Percentiles rank a stretch among this genome's conserved stretches.
Conservation (phyloP, 2,329 filamentous ascomycete species). For the Sphaerulina musiva region DNA sequence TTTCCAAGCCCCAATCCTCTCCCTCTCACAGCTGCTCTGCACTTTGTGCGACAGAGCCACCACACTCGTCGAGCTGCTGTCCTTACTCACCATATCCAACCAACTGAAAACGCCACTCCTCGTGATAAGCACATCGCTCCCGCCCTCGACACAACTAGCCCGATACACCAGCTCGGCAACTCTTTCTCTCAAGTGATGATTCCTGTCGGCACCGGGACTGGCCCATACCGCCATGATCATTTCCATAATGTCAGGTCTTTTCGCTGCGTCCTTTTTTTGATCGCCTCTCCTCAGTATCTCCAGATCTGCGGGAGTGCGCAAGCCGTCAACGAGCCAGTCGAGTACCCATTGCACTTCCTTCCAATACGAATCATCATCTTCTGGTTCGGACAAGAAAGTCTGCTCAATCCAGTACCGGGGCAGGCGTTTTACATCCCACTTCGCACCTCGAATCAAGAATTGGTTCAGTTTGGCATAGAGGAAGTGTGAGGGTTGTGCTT, state of each 20-base stretch:
- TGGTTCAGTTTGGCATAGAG: slow-evolving; percentile 82
- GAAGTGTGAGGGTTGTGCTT: slow-evolving; percentile 69
- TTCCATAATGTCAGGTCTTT: slow-evolving; percentile 34
- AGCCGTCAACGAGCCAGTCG: slow-evolving; percentile 60
- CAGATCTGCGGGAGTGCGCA: slow-evolving; percentile 56
- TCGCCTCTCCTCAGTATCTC: slow-evolving; percentile 56
- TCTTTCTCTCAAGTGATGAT: slow-evolving; percentile 50
- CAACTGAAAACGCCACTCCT: slow-evolving; percentile 68
- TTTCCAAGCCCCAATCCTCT: slow-evolving; percentile 63
- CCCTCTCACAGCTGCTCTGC: slow-evolving; percentile 59
- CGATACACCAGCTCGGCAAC: slow-evolving; percentile 59
- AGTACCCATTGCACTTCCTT: slow-evolving; percentile 70
- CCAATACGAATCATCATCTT: slow-evolving; percentile 65
- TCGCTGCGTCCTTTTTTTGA: slow-evolving; percentile 55
- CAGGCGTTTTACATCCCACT: slow-evolving; percentile 59
- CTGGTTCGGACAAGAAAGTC: slow-evolving; percentile 67
- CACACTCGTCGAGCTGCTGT: slow-evolving; percentile 36
- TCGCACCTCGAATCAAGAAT: slow-evolving; percentile 70
- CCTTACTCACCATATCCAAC: slow-evolving; percentile 56
- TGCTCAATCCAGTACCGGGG: slow-evolving; percentile 58
- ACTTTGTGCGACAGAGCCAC: slow-evolving; percentile 53
- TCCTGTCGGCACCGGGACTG: slow-evolving; percentile 57
- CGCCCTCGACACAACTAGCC: slow-evolving; percentile 60
- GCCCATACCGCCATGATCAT: slow-evolving; percentile 62
- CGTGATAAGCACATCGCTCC: slow-evolving; percentile 74